phyloP scores from a whole-genome alignment of 2,329 filamentous ascomycete species.

The Pseudogymnoascus destructans region DNA sequence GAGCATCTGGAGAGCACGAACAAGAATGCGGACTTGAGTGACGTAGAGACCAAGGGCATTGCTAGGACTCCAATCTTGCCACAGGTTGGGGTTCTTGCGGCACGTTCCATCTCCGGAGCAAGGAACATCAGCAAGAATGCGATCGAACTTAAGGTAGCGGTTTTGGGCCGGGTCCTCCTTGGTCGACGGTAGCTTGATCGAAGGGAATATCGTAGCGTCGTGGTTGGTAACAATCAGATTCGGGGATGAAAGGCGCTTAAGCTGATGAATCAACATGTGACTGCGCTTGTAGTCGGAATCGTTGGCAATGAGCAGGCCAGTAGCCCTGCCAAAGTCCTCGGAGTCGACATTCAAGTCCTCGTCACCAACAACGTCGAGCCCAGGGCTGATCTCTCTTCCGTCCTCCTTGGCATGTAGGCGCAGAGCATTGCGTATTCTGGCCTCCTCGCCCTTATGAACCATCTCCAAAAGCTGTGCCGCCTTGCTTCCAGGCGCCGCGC shows the following conservation, averaged over 20 bases:
- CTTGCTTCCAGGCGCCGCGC: conserved; percentile 93
- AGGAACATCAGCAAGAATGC: conserved; percentile 90
- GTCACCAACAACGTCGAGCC: conserved; percentile 34
- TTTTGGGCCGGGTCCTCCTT: conserved; percentile 41
- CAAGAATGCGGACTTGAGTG: conserved; percentile 80
- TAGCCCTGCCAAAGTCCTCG: conserved; percentile 72
- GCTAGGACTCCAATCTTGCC: conserved; percentile 86
- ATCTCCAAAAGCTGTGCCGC: conserved; percentile 90
- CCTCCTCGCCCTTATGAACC: conserved; percentile 85
- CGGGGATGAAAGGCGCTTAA: conserved; percentile 91
- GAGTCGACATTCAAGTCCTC: conserved; percentile 40
- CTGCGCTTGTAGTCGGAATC: conserved; percentile 93
- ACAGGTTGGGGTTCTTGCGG: conserved; percentile 85
- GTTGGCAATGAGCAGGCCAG: conserved; percentile 86
- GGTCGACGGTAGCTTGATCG: conserved; percentile 64
- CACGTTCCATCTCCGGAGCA: conserved; percentile 92
- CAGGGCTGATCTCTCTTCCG: conserved; percentile 40
- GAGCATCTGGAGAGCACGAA: conserved; percentile 86
- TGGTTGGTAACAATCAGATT: conserved; percentile 97
- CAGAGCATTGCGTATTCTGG: conserved; percentile 61
- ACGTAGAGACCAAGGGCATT: conserved; percentile 78
- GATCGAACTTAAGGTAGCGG: conserved; percentile 87
- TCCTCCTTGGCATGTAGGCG: conserved; percentile 49
- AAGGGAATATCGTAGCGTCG: conserved; percentile 90
- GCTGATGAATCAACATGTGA: conserved; percentile 94